phyloP scores from a whole-genome alignment of 371 early-diverging fungal genomes.

The Cokeromyces recurvatus region DNA sequence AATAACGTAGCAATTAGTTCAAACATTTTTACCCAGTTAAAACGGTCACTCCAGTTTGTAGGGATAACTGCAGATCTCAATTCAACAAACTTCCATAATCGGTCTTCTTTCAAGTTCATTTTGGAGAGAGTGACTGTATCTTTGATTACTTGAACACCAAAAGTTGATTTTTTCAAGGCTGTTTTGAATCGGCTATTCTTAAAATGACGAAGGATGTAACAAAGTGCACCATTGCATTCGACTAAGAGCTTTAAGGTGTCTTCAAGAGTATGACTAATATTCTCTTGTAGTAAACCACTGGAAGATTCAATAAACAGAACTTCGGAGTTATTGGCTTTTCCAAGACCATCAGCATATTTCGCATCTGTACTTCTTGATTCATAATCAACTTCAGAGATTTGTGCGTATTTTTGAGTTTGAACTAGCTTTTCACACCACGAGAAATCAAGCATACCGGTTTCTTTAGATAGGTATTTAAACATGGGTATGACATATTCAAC shows the following conservation, averaged over 20 bases:
- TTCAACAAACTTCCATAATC: too few relatives aligned
- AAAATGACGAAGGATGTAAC: too few relatives aligned
- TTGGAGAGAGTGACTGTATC: too few relatives aligned
- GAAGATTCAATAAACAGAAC: constrained; percentile 1
- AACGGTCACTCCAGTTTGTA: too few relatives aligned
- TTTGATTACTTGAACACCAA: too few relatives aligned
- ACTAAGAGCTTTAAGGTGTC: constrained; percentile 2
- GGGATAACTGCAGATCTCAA: too few relatives aligned
- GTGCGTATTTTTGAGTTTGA: constrained; percentile 1
- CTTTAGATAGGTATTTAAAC: constrained; percentile 20
- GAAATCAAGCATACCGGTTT: constrained; percentile 11
- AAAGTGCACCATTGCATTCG: constrained; percentile 4
- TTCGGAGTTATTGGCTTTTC: neutral
- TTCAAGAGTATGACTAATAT: constrained; percentile 2
- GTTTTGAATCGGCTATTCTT: too few relatives aligned
- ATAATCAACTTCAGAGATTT: constrained; percentile 3
- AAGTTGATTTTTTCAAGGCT: too few relatives aligned
- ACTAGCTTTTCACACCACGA: constrained; percentile 12
- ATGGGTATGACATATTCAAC: constrained; percentile 16
- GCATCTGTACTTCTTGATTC: neutral
- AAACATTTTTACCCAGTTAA: too few relatives aligned
- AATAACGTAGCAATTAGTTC: too few relatives aligned
- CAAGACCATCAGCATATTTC: constrained; percentile 5
- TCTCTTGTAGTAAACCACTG: too few relatives aligned
- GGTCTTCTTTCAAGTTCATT: too few relatives aligned